Evolutionary conservation across 345 rosid species (phyloP).

Genomic region (Garcia nutans): DNA sequence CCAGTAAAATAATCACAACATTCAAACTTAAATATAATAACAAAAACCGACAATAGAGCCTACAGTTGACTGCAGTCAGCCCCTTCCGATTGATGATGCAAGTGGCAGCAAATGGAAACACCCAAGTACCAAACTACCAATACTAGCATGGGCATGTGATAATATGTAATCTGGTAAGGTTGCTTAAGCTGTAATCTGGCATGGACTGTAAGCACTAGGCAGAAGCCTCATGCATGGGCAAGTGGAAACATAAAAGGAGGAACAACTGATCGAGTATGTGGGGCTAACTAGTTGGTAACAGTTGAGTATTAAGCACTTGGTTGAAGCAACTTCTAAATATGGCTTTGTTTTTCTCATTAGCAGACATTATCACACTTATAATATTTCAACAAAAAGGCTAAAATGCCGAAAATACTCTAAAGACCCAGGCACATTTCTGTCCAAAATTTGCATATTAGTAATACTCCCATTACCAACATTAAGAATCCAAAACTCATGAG

Average conservation of each 20-base stretch:
- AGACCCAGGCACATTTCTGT: background rate
- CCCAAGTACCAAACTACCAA: too few relatives aligned
- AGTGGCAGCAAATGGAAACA: background rate
- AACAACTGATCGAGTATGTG: background rate
- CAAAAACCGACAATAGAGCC: background rate
- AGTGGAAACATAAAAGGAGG: background rate
- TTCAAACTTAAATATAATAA: background rate
- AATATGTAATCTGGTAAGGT: background rate
- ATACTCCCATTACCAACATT: background rate
- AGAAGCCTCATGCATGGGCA: background rate
- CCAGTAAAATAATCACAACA: background rate
- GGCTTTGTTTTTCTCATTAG: background rate
- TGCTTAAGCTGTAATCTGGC: background rate
- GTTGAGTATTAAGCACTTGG: background rate
- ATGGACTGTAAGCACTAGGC: background rate
- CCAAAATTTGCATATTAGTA: background rate
- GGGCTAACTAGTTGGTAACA: background rate
- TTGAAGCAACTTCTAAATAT: background rate
- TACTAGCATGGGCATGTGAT: background rate
- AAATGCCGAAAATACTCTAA: background rate
- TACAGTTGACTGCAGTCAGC: background rate
- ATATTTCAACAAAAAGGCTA: background rate
- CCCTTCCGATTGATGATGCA: background rate
- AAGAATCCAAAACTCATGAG: background rate
- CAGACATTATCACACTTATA: background rate